These are phyloP conservation scores for Ceratobasidium theobromae DNA, from an alignment of 1,284 basidiomycete genomes.

Conservation along the genomic window DNA sequence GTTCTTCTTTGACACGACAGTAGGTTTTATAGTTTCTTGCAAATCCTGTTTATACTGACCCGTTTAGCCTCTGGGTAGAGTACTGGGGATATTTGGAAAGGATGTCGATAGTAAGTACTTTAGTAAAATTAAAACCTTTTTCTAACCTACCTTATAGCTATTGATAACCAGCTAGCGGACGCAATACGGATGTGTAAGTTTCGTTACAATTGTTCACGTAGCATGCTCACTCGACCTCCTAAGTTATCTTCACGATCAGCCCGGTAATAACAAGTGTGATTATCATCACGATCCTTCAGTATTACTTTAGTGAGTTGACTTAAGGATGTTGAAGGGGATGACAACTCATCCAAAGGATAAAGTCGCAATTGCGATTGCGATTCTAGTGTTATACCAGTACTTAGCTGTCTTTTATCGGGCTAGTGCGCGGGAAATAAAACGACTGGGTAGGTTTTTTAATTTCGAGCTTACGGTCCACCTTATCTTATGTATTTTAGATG, in stretches of 20 bases:
- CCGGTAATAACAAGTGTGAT: conserved; percentile 62
- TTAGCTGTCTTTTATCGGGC: conserved; percentile 64
- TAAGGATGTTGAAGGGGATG: neutral
- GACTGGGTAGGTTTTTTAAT: conserved; percentile 52
- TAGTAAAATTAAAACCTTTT: neutral
- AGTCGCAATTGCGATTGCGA: conserved; percentile 54
- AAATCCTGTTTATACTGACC: neutral
- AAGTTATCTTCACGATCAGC: conserved; percentile 54
- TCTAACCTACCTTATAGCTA: conserved; percentile 45
- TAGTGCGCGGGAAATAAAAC: conserved; percentile 70
- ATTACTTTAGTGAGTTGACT: conserved; percentile 60
- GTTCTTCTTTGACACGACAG: conserved; percentile 70
- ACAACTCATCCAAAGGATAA: neutral
- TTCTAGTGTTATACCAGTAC: conserved; percentile 56
- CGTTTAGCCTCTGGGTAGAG: conserved; percentile 59
- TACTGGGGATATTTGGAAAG: conserved; percentile 64
- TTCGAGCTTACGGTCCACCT: conserved; percentile 38
- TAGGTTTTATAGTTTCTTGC: conserved; percentile 43
- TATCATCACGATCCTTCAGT: conserved; percentile 67
- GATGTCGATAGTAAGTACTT: conserved; percentile 56
- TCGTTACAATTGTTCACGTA: neutral
- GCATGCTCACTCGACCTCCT: neutral
- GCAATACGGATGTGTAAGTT: conserved; percentile 63
- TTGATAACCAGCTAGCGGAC: conserved; percentile 66
- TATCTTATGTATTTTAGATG: conserved; percentile 54